phyloP scores from a whole-genome alignment of 2,329 filamentous ascomycete species.

The Domatiomyces catenatus region DNA sequence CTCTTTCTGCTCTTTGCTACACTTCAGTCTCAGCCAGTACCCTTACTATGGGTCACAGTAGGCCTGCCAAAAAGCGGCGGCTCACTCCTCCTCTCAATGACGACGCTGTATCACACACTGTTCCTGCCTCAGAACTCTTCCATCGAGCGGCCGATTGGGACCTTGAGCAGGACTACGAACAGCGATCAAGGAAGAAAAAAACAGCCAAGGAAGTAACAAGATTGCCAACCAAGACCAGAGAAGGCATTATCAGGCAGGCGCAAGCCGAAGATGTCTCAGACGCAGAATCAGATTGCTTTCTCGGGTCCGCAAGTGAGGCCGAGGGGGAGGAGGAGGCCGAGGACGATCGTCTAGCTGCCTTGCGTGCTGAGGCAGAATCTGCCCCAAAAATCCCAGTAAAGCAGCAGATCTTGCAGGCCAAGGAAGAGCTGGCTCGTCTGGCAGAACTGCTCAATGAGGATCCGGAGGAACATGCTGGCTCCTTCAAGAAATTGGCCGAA shows the following conservation, averaged over 20 bases:
- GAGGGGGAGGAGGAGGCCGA: slow-evolving; percentile 41
- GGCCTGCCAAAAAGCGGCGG: slow-evolving; percentile 35
- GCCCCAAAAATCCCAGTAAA: slow-evolving; percentile 54
- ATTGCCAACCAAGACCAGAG: slow-evolving; percentile 72
- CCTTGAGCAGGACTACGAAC: slow-evolving; percentile 82
- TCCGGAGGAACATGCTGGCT: slow-evolving; percentile 73
- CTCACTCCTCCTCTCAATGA: slow-evolving; percentile 33
- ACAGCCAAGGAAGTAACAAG: slow-evolving; percentile 51
- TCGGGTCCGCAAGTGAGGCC: slow-evolving; percentile 43
- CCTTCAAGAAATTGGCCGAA: slow-evolving; percentile 62
- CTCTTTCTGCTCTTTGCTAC: not conserved
- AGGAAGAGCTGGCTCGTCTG: slow-evolving; percentile 79
- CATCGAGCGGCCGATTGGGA: slow-evolving; percentile 70
- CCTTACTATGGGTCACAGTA: slow-evolving; percentile 30
- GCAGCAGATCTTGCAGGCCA: slow-evolving; percentile 70
- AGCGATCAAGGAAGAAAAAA: slow-evolving; percentile 63
- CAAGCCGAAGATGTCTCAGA: slow-evolving; percentile 21
- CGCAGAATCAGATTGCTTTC: slow-evolving; percentile 45
- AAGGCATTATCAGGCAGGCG: slow-evolving; percentile 38
- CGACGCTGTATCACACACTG: slow-evolving; percentile 20
- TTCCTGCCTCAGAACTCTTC: slow-evolving; percentile 42
- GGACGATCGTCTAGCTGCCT: slow-evolving; percentile 24
- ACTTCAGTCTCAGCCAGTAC: not conserved
- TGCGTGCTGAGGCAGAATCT: slow-evolving; percentile 29
- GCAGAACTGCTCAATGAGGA: slow-evolving; percentile 74